Evolutionary conservation across 2,329 filamentous ascomycete genomes (phyloP).

Genomic region (Fusarium guadeloupense): DNA sequence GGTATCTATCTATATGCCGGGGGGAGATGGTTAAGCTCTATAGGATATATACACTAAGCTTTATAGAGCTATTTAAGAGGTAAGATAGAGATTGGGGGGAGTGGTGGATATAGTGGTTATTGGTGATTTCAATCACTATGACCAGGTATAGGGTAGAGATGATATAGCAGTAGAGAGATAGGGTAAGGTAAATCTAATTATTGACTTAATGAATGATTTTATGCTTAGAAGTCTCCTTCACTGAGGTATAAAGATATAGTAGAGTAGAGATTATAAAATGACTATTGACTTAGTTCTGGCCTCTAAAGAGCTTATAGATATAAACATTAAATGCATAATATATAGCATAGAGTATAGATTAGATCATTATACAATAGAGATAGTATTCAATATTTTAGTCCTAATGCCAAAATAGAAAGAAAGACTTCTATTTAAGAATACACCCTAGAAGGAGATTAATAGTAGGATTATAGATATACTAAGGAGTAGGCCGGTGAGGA

Average conservation of each 20-base stretch:
- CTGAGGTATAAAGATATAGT: neutral
- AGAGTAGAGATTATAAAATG: neutral
- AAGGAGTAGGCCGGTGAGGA: neutral
- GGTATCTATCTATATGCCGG: neutral
- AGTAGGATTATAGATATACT: neutral
- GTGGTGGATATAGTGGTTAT: neutral
- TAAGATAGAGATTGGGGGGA: neutral
- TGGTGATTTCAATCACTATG: neutral
- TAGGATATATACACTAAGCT: neutral
- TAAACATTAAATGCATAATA: neutral
- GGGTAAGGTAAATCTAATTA: too few relatives aligned
- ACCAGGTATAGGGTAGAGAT: neutral
- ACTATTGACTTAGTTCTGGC: neutral
- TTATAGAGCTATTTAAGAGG: neutral
- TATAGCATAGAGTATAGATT: neutral
- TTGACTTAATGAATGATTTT: too few relatives aligned
- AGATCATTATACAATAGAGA: neutral
- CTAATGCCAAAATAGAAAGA: neutral
- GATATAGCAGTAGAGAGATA: too few relatives aligned
- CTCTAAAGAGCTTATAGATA: neutral
- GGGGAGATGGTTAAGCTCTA: neutral
- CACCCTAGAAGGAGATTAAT: neutral
- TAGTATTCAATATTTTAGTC: neutral
- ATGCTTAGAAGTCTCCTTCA: too few relatives aligned
- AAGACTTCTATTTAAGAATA: neutral